Evolutionary conservation across 176 grass and related monocot genomes (phyloP), one percentile per base, ranked within the genome.

Genomic region (Tillandsia fasciculata): DNA sequence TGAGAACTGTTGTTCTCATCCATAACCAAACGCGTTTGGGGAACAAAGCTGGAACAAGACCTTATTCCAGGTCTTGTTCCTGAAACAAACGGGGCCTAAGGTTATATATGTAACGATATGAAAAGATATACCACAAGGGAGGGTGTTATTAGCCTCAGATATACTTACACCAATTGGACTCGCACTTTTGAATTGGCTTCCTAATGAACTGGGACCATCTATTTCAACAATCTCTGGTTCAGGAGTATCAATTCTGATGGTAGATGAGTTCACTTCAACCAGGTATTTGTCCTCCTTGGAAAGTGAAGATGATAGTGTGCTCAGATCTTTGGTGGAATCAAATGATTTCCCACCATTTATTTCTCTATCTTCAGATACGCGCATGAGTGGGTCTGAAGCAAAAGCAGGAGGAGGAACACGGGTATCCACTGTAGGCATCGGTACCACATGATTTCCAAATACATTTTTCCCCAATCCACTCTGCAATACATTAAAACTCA

Each of bases 171-270:
- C 84, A 17, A 87, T 73, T 50, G 84, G 89, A 65, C 89, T 99
- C 12, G 79, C 63, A 77, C 76, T 93, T 84, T 82, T 93, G 77
- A 85, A 77, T 49, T 91, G 85, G 64, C 67, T 78, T 78, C 72
- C 71, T 66, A 87, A 53, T 15, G 77, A 64, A 80, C 71, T 85
- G 67, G 88, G 84, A 73, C 77, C 94, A 81, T 92, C 94, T 70
- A 99, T 72, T 83, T 99, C 89, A 83, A 93, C 84, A 85, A 99
- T 99, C 79, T 99, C 94, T 70, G 87, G 70, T 69, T 99, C 87
- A 64, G 53, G 74, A 17, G 73, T 63, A 14, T 70, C 71, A 76
- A 69, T 22, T 64, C 64, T 64, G 80, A 17, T 6, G 67, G 71
- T 63, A 56, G 81, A 84, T 58, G 78, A 73, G 65, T 82, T 79